Evolutionary conservation across 2,329 filamentous ascomycete species (phyloP).

Genomic region (Diplodia intermedia): DNA sequence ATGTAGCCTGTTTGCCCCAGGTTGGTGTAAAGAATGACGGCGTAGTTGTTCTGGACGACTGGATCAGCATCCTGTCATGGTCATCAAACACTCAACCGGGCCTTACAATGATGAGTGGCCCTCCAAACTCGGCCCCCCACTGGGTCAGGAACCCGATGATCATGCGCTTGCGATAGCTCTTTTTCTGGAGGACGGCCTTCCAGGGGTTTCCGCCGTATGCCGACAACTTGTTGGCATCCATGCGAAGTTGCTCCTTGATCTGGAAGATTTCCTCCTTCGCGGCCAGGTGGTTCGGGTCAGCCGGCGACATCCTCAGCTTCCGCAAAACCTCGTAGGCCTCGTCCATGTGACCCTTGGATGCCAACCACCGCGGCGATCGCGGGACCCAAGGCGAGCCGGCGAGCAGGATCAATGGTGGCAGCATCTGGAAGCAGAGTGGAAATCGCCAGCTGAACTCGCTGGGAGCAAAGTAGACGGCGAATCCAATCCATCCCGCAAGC

Average conservation of each 20-base stretch:
- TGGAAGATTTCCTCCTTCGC: slow-evolving; percentile 58
- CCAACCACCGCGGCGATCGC: slow-evolving; percentile 58
- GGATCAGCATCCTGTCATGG: neutral
- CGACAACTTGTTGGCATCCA: slow-evolving; percentile 35
- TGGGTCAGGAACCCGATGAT: slow-evolving; percentile 58
- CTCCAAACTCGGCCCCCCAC: slow-evolving; percentile 60
- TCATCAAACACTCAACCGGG: neutral
- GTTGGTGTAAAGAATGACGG: slow-evolving; percentile 47
- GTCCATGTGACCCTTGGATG: slow-evolving; percentile 54
- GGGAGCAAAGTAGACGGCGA: slow-evolving; percentile 54
- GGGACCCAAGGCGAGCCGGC: slow-evolving; percentile 53
- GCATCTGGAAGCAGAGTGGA: slow-evolving; percentile 51
- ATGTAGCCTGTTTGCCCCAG: slow-evolving; percentile 51
- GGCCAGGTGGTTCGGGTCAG: slow-evolving; percentile 51
- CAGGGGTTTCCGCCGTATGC: slow-evolving; percentile 33
- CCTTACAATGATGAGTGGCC: slow-evolving; percentile 55
- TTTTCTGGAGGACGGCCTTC: slow-evolving; percentile 35
- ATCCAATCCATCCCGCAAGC: slow-evolving; percentile 55
- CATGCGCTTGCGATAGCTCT: slow-evolving; percentile 55
- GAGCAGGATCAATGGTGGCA: slow-evolving; percentile 52
- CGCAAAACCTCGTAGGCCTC: slow-evolving; percentile 56
- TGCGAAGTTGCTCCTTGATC: slow-evolving; percentile 51
- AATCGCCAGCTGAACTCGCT: slow-evolving; percentile 56
- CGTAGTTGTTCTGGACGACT: slow-evolving; percentile 50
- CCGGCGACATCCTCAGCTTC: slow-evolving; percentile 48